Evolutionary conservation across 441 rosid species (phyloP).

Genomic region (Omphalea diandra): DNA sequence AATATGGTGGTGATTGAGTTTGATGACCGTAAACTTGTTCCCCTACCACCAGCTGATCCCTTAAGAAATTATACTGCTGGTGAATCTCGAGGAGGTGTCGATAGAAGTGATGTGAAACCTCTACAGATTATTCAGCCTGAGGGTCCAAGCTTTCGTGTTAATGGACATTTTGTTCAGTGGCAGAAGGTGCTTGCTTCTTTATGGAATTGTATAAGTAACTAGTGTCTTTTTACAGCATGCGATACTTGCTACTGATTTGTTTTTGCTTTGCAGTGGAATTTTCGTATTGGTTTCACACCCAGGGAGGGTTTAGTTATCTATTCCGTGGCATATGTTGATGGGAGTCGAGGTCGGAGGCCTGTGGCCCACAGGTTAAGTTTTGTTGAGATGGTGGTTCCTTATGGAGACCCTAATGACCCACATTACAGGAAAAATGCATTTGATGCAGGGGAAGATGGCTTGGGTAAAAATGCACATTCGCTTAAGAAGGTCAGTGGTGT

Average conservation of each 20-base stretch:
- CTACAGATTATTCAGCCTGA: constrained; percentile 82
- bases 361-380: constrained; percentile 85
- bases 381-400: constrained; percentile 93
- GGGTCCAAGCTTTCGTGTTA: constrained; percentile 93
- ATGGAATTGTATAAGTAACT: background rate
- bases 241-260: constrained; percentile 1
- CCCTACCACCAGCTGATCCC: constrained; percentile 88
- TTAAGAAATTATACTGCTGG: constrained; percentile 84
- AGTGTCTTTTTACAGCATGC: background rate
- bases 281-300: constrained; percentile 88
- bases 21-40: constrained; percentile 89
- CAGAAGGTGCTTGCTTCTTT: constrained; percentile 59
- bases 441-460: constrained; percentile 95
- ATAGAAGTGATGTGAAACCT: constrained; percentile 91
- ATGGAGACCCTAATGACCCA: constrained; percentile 94
- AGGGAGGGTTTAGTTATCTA: constrained; percentile 82
- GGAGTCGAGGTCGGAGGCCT: constrained; percentile 84
- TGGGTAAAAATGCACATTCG: constrained; percentile 89
- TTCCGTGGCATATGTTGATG: constrained; percentile 88
- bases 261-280: constrained; percentile 71
- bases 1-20: constrained; percentile 85
- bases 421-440: constrained; percentile 91
- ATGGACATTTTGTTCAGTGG: constrained; percentile 84
- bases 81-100: constrained; percentile 91
- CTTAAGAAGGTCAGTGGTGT: constrained; percentile 61